Conservation (phyloP, 2,329 filamentous ascomycete genomes). For the Tolypocladium ovalisporum region DNA sequence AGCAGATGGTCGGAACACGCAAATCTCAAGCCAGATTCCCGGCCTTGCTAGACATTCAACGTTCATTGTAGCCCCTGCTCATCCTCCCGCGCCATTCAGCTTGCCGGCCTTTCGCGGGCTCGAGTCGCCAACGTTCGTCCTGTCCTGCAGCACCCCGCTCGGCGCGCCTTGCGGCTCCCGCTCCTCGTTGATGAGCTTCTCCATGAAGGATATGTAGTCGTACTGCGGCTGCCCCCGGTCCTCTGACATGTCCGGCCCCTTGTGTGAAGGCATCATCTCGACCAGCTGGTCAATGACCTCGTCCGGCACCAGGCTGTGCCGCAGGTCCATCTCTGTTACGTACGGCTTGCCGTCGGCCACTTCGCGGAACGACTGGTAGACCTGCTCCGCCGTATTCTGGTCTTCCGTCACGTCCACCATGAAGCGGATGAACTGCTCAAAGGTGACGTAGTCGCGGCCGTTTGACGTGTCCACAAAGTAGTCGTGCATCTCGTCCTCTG, state of each 20-base stretch:
- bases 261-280: slow-evolving; percentile 74
- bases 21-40: neutral
- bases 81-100: slow-evolving; percentile 20
- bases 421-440: slow-evolving; percentile 98
- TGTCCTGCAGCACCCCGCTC: slow-evolving; percentile 21
- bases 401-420: slow-evolving; percentile 99
- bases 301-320: slow-evolving; percentile 90
- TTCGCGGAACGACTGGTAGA: slow-evolving; percentile 95
- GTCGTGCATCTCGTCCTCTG: slow-evolving; percentile 95
- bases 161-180: slow-evolving; percentile 15
- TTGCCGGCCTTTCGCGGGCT: slow-evolving; percentile 22
- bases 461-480: slow-evolving; percentile 83
- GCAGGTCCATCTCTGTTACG: slow-evolving; percentile 92
- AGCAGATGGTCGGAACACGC: neutral
- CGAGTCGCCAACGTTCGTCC: slow-evolving; percentile 18
- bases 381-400: slow-evolving; percentile 96
- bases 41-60: no score
- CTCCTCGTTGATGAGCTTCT: slow-evolving; percentile 56
- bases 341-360: slow-evolving; percentile 98
- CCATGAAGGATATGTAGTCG: slow-evolving; percentile 97
- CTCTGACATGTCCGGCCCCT: slow-evolving; percentile 73
- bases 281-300: slow-evolving; percentile 92
- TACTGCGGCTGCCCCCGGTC: slow-evolving; percentile 80
- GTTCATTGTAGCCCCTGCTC: neutral
- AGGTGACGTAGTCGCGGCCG: slow-evolving; percentile 71